phyloP scores from a whole-genome alignment of 2,329 filamentous ascomycete species.

The Diplodia sapinea region DNA sequence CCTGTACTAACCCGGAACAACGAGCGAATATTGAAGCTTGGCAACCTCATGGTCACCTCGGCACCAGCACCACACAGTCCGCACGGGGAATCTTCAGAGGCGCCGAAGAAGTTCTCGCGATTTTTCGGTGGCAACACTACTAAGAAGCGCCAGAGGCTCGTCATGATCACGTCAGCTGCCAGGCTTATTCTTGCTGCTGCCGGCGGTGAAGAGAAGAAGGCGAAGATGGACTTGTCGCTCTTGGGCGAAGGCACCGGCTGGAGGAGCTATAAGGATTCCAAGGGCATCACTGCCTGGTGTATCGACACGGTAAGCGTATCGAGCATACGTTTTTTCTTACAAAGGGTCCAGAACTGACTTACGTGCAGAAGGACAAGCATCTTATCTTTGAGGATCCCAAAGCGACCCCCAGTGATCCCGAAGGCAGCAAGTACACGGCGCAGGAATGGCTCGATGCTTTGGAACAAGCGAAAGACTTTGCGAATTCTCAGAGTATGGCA shows the following conservation, averaged over 20 bases:
- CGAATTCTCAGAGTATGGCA: constrained; percentile 71
- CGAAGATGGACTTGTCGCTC: constrained; percentile 90
- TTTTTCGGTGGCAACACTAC: constrained; percentile 91
- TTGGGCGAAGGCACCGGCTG: constrained; percentile 76
- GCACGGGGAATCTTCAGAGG: constrained; percentile 65
- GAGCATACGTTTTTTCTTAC: background rate
- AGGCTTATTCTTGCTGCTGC: constrained; percentile 88
- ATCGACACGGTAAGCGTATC: constrained; percentile 82
- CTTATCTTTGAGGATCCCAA: constrained; percentile 95
- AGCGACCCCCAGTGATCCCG: constrained; percentile 66
- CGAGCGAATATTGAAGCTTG: constrained; percentile 91
- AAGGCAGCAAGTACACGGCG: constrained; percentile 70
- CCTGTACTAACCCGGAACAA: constrained; percentile 89
- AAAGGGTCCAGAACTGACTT: background rate
- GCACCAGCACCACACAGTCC: constrained; percentile 77
- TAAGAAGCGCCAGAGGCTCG: constrained; percentile 90
- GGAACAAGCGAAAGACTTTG: constrained; percentile 84
- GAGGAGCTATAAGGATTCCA: constrained; percentile 81
- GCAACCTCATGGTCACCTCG: constrained; percentile 84
- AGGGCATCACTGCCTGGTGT: constrained; percentile 85
- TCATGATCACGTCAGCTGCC: constrained; percentile 92
- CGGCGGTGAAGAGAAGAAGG: constrained; percentile 93
- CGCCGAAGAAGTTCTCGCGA: constrained; percentile 81
- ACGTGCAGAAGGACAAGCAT: constrained; percentile 77
- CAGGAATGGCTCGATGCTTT: constrained; percentile 93